Conservation (phyloP, 139 green algal species). For the Chlamydomonas schloesseri region DNA sequence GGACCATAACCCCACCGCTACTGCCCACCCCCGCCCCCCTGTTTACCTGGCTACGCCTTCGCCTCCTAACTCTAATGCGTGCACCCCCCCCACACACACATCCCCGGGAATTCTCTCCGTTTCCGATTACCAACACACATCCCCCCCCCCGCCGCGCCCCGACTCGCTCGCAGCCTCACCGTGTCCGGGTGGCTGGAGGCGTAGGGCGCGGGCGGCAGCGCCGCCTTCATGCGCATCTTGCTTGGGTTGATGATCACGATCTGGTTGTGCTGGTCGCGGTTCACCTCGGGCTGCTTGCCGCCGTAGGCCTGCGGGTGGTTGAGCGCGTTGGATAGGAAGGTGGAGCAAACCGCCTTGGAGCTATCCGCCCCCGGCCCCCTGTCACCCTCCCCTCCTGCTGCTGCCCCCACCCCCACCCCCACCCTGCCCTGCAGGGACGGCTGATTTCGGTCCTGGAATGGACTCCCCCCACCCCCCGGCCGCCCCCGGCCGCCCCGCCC, state of each 20-base stretch:
- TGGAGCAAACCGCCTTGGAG: too few relatives aligned
- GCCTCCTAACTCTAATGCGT: too few relatives aligned
- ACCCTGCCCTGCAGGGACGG: too few relatives aligned
- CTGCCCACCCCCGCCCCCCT: too few relatives aligned
- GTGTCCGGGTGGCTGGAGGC: neutral
- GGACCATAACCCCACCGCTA: too few relatives aligned
- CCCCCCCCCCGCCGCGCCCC: too few relatives aligned
- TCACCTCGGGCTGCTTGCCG: conserved; percentile 4
- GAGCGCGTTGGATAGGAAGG: too few relatives aligned
- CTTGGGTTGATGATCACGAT: conserved; percentile 62
- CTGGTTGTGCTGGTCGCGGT: conserved; percentile 44
- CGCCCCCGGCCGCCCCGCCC: neutral
- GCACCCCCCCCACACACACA: too few relatives aligned
- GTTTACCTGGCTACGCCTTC: too few relatives aligned
- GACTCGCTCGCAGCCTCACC: neutral
- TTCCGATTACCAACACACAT: too few relatives aligned
- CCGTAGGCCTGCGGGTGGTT: conserved; percentile 27
- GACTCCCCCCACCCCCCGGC: neutral
- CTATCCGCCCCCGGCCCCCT: neutral
- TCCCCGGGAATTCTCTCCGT: too few relatives aligned
- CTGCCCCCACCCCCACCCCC: conserved; percentile 8
- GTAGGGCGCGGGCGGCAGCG: neutral
- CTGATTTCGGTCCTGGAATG: neutral
- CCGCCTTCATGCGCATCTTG: conserved; percentile 45
- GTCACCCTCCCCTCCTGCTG: neutral